phyloP scores from a whole-genome alignment of 345 rosid species.

The Noccaea bulbosa region DNA sequence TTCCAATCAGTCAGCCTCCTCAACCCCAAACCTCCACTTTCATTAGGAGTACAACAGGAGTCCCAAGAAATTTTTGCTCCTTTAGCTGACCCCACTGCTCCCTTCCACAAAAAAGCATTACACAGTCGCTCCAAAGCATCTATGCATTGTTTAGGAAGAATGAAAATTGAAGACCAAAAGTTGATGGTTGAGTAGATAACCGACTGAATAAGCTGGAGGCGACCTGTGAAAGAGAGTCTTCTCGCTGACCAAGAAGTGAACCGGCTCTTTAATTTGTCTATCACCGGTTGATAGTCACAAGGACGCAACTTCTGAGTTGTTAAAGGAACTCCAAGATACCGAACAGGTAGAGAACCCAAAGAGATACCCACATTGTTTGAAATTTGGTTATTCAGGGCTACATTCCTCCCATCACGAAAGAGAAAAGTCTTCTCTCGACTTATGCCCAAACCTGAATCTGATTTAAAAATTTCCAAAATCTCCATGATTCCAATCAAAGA shows the following conservation, averaged over 20 bases:
- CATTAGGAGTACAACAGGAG: accelerated
- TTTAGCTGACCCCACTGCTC: accelerated
- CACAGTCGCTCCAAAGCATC: background rate
- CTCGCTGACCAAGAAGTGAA: background rate
- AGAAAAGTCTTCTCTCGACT: no score
- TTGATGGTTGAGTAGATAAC: background rate
- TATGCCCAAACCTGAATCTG: no score
- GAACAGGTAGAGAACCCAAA: background rate
- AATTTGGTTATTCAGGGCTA: no score
- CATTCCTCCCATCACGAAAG: no score
- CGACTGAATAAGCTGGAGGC: background rate
- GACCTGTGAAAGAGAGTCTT: background rate
- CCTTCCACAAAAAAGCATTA: background rate
- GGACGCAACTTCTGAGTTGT: background rate
- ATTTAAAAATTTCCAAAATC: no score
- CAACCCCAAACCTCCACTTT: no score
- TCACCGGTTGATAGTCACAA: background rate
- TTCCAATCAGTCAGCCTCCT: background rate
- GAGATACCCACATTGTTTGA: no score
- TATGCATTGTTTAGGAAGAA: background rate
- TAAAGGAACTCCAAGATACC: background rate
- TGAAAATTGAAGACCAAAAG: background rate
- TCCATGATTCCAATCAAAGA: no score
- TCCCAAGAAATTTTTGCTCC: background rate
- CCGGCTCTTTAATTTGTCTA: background rate